phyloP scores from a whole-genome alignment of 495 filamentous ascomycete species.

The Parachaetomium inaequale region DNA sequence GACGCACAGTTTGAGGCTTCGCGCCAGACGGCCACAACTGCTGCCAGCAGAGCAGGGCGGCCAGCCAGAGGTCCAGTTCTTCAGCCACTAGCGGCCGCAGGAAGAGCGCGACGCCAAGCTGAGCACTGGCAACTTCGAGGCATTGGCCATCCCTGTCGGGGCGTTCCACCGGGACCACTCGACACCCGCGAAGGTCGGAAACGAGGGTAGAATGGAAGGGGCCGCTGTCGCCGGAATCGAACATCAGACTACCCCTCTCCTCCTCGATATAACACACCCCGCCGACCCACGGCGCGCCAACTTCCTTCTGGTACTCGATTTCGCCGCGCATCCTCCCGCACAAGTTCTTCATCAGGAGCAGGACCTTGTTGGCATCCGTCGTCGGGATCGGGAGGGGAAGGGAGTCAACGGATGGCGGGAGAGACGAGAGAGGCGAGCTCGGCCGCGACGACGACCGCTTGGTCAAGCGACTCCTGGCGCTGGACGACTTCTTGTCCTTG shows the following conservation, averaged over 20 bases:
- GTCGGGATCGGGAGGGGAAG: slow-evolving; percentile 55
- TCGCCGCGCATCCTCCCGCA: slow-evolving; percentile 68
- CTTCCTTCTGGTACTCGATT: slow-evolving; percentile 59
- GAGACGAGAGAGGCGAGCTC: slow-evolving; percentile 45
- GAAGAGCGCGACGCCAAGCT: slow-evolving; percentile 65
- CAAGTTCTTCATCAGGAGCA: slow-evolving; percentile 64
- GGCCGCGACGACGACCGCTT: slow-evolving; percentile 50
- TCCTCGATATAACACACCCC: slow-evolving; percentile 66
- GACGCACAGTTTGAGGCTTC: slow-evolving; percentile 29
- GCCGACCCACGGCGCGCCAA: slow-evolving; percentile 53
- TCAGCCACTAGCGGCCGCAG: slow-evolving; percentile 68
- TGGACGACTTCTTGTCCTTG: slow-evolving; percentile 44
- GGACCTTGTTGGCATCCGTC: slow-evolving; percentile 58
- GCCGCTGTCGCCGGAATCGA: slow-evolving; percentile 53
- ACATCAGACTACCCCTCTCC: slow-evolving; percentile 60
- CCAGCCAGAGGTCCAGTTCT: slow-evolving; percentile 88
- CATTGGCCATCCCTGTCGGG: slow-evolving; percentile 64
- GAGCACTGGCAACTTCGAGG: slow-evolving; percentile 72
- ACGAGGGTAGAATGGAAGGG: slow-evolving; percentile 54
- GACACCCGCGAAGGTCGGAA: slow-evolving; percentile 82
- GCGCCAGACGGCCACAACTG: slow-evolving; percentile 62
- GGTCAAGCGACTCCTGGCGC: slow-evolving; percentile 40
- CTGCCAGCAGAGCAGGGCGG: slow-evolving; percentile 91
- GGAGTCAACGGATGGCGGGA: slow-evolving; percentile 51
- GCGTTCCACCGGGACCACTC: slow-evolving; percentile 64